Evolutionary conservation across 169 alveolate genomes (phyloP), one percentile per base, ranked within the genome.

Genomic region (Plasmodium relictum): DNA sequence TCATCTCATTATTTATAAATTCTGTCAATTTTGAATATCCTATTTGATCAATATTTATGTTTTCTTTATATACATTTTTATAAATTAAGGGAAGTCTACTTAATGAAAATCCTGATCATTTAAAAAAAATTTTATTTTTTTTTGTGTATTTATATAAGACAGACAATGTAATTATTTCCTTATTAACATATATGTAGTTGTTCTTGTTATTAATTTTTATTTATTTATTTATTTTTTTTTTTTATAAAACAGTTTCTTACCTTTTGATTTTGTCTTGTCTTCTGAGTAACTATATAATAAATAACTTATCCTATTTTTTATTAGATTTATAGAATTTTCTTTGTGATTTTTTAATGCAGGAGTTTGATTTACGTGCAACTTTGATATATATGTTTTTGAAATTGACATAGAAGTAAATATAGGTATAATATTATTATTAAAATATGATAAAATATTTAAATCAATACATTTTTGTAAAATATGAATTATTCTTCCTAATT

Each of bases 1-100:
- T 89, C 56, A 93, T 62, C 52, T 93, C 95, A 31, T 72, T 58
- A 26, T 70, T 87, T 20, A 93, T 91, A 63, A 93, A 93, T 69
- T 93, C 96, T 1, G 94, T 74, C n/a, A 93, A 65, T 69, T 93
- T 93, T 22, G 88, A 69, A 37, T 93, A 93, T 58, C 96, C 96
- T 42, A 76, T 69, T 22, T 89, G 89, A 18, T 88, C 72, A 12
- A 88, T 91, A 41, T 91, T 91, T 58, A 93, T 73, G 42, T 83
- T 93, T 73, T 80, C 93, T 26, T 73, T 73, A 61, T 71, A 91
- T 20, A 65, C 86, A 56, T 72, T 88, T 62, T 78, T 93, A 59
- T 93, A 93, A n/a, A 88, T 59, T 31, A 88, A 42, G 42, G 96
- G 96, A 24, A 93, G 61, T 39, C 88, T 87, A 26, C 89, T 76